Evolutionary conservation across 2,329 filamentous ascomycete genomes (phyloP).

Genomic region (Botrytis elliptica): DNA sequence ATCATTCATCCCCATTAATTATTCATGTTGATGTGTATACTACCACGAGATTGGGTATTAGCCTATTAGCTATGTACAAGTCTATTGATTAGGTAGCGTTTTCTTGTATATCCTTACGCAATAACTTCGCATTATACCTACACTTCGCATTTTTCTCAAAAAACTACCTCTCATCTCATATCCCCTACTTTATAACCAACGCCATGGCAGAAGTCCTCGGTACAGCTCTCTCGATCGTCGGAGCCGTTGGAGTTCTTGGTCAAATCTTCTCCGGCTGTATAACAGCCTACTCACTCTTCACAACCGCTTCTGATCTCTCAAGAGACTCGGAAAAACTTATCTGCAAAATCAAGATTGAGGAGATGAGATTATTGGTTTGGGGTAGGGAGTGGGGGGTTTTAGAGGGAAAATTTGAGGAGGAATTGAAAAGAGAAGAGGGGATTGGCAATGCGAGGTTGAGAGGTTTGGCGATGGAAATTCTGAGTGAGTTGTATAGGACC

Average conservation of each 20-base stretch:
- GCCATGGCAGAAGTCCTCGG: slow-evolving; percentile 45
- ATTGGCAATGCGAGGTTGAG: slow-evolving; percentile 40
- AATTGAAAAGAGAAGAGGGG: slow-evolving; percentile 42
- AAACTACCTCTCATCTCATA: background rate
- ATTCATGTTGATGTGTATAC: background rate
- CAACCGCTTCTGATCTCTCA: slow-evolving; percentile 45
- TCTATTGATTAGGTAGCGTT: background rate
- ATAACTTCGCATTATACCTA: background rate
- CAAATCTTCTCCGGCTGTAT: slow-evolving; percentile 50
- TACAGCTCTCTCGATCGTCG: slow-evolving; percentile 45
- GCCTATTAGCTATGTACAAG: background rate
- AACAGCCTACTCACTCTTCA: slow-evolving; percentile 48
- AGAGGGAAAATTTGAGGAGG: slow-evolving; percentile 47
- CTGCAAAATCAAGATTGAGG: slow-evolving; percentile 51
- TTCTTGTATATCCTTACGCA: background rate
- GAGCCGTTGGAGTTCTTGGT: slow-evolving; percentile 47
- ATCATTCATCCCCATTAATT: background rate
- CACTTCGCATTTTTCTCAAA: background rate
- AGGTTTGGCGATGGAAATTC: slow-evolving; percentile 44
- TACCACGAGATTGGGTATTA: background rate
- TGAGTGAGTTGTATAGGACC: slow-evolving; percentile 45
- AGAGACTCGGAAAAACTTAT: slow-evolving; percentile 45
- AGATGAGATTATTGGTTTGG: slow-evolving; percentile 50
- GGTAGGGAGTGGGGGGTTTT: slow-evolving; percentile 50
- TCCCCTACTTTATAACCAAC: background rate